Percentiles rank a stretch among this genome's conserved stretches.
These are phyloP conservation scores for Aspergillus pseudotamarii DNA, from an alignment of 2,329 filamentous ascomycete genomes.

Conservation along the genomic window DNA sequence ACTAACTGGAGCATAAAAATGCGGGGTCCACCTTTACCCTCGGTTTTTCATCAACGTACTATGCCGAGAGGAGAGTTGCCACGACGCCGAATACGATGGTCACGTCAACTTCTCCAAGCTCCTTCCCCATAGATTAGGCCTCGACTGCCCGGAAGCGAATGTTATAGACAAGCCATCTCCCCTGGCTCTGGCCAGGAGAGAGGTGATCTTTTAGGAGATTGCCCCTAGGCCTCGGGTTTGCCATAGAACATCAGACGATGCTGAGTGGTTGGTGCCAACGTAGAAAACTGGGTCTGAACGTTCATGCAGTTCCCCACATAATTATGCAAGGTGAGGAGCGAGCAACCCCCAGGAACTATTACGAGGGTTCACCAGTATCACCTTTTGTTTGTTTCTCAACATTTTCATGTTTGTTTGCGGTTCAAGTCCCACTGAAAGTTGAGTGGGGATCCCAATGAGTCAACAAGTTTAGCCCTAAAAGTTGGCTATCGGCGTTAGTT, in stretches of 20 bases:
- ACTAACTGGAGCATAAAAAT: not conserved
- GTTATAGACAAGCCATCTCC: not conserved
- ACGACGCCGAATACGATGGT: not conserved
- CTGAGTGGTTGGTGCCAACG: not conserved
- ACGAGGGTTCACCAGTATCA: not conserved
- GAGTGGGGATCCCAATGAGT: not conserved
- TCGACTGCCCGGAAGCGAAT: not conserved
- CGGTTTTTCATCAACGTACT: not conserved
- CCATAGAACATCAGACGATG: not conserved
- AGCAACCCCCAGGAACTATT: not conserved
- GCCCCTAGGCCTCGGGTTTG: not conserved
- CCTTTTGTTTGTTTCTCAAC: not conserved
- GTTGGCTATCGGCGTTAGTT: not conserved
- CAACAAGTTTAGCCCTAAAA: not conserved
- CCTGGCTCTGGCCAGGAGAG: not conserved
- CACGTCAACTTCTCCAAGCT: not conserved
- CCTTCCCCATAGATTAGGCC: not conserved
- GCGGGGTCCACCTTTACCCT: not conserved
- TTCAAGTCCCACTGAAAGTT: not conserved
- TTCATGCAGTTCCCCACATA: not conserved
- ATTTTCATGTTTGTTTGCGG: not conserved
- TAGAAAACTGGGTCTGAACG: not conserved
- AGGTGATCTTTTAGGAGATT: not conserved
- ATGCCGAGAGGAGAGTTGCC: not conserved
- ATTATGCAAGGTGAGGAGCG: not conserved